These are phyloP conservation scores for Cetradonia linearis DNA, from an alignment of 495 filamentous ascomycete species.

Conservation along the genomic window DNA sequence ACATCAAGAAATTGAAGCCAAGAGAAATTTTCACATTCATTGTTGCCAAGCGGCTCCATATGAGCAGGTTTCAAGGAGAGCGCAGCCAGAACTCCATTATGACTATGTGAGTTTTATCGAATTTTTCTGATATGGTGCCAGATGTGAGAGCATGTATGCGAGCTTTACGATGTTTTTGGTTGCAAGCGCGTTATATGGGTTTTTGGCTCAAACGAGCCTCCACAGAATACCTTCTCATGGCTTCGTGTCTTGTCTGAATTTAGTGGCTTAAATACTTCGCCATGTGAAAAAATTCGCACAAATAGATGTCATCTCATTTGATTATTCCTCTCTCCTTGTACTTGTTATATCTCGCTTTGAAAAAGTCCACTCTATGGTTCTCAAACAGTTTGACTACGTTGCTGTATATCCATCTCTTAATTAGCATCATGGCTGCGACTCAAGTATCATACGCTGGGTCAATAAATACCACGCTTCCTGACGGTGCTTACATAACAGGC, in stretches of 20 bases:
- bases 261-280: neutral
- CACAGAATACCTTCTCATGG: neutral
- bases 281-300: neutral
- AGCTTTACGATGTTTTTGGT: neutral
- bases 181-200: neutral
- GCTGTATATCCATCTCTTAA: neutral
- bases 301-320: neutral
- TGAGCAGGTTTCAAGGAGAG: too few species aligned
- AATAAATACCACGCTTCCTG: neutral
- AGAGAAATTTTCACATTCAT: too few species aligned
- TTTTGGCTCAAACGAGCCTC: neutral
- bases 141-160: neutral
- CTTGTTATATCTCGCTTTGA: neutral
- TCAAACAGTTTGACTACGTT: neutral
- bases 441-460: neutral
- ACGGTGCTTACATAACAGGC: neutral
- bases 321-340: neutral
- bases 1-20: too few species aligned
- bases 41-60: too few species aligned
- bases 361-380: neutral
- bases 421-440: neutral
- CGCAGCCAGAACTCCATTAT: too few species aligned
- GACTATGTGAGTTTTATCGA: too few species aligned
- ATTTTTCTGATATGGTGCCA: too few species aligned
- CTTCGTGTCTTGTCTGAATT: neutral